phyloP scores from a whole-genome alignment of 305 asterid genomes.

The Fraxinus latifolia region DNA sequence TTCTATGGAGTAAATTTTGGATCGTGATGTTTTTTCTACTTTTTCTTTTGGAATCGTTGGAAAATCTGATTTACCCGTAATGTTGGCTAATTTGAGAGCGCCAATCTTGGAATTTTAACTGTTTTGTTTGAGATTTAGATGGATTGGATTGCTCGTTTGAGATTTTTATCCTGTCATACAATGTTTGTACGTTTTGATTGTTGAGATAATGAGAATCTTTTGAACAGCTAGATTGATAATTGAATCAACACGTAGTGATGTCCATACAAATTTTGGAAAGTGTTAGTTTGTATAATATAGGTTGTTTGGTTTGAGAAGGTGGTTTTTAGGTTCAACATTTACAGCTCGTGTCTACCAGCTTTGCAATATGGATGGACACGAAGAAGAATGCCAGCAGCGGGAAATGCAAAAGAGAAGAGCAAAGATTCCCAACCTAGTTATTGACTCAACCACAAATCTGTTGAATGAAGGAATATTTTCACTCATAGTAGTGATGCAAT shows the following conservation, averaged over 20 bases:
- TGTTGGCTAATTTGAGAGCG: neutral
- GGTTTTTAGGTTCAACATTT: neutral
- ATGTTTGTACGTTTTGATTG: neutral
- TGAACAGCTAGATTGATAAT: neutral
- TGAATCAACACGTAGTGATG: neutral
- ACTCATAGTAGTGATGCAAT: neutral
- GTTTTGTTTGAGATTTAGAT: neutral
- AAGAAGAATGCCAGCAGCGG: neutral
- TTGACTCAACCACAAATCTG: neutral
- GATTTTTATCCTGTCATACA: neutral
- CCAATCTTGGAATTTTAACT: neutral
- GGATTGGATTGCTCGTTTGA: neutral
- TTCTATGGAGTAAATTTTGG: slow-evolving; percentile 2
- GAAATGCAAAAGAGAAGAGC: neutral
- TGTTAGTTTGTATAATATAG: neutral
- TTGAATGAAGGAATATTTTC: neutral
- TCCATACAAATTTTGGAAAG: neutral
- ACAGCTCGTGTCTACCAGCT: neutral
- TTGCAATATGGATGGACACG: neutral
- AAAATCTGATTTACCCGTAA: neutral
- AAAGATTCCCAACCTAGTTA: neutral
- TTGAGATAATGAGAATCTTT: neutral
- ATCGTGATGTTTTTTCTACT: neutral
- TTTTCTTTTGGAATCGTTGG: neutral
- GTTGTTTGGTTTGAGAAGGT: neutral